phyloP scores from a whole-genome alignment of 306 rosid species.

The Chamaecrista fasciculata region DNA sequence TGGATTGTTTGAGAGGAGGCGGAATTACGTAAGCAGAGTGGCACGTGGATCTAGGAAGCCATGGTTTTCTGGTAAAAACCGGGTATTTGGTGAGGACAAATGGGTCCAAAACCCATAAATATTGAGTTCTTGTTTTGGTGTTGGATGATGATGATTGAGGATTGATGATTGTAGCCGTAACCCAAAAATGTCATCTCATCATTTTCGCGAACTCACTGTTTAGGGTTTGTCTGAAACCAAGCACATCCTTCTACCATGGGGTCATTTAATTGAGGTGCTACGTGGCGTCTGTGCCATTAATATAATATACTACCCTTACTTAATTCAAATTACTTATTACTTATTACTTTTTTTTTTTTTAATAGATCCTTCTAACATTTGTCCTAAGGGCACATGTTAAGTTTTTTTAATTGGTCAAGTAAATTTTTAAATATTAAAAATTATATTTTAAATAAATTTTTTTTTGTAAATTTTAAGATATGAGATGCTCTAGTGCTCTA shows the following conservation, averaged over 20 bases:
- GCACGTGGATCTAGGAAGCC: slow-evolving; percentile 40
- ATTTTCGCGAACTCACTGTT: neutral
- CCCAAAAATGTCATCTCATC: slow-evolving; percentile 4
- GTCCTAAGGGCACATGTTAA: too few relatives aligned
- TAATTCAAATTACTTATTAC: too few relatives aligned
- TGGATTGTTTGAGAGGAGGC: neutral
- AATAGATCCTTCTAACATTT: too few relatives aligned
- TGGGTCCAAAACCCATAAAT: slow-evolving; percentile 8
- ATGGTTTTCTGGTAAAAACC: slow-evolving; percentile 8
- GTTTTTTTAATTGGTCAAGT: too few relatives aligned
- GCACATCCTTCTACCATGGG: neutral
- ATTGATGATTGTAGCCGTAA: slow-evolving; percentile 11
- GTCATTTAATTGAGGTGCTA: neutral
- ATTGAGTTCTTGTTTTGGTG: slow-evolving; percentile 7
- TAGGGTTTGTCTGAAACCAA: neutral
- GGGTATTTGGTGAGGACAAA: slow-evolving; percentile 19
- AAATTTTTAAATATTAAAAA: too few relatives aligned
- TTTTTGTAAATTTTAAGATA: too few relatives aligned
- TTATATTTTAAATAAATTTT: too few relatives aligned
- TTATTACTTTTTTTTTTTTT: too few relatives aligned
- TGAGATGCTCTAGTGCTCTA: too few relatives aligned
- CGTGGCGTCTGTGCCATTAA: neutral
- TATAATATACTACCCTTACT: neutral
- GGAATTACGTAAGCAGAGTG: neutral
- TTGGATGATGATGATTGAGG: neutral